Evolutionary conservation across 805 yeast species (phyloP), one percentile per base, ranked within the genome.

Genomic region (Lachancea kluyveri): DNA sequence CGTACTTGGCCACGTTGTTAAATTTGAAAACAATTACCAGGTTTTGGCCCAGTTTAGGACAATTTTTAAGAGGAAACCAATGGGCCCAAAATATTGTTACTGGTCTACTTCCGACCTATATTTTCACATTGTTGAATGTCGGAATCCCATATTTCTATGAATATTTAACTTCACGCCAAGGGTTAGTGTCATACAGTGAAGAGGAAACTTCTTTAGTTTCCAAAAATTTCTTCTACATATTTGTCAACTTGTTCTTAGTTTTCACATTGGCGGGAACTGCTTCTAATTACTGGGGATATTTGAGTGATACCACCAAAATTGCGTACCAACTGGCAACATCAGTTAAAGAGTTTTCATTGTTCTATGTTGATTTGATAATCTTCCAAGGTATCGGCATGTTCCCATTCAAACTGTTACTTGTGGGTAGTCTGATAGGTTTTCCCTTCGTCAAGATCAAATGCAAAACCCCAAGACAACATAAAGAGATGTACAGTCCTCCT

Each of bases 231-330:
- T 88, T 92, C 54, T 92, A 87, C 58, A 82, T 88, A 21, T 92
- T 92, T 61, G 94, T 90, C 42, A 90, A 90, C 57, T 68, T 92
- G 70, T 92, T 90, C 52, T 65, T 90, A 51, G 95, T 90, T 17
- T 92, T 92, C 63, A 90, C 97, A 1, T 71, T 88, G 48, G 94
- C 94, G 6, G 95, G 96, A 41, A 85, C 96, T 1, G 90, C 92
- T 1, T 77, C 92, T 5, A 76, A 77, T 44, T 75, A 76, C 42
- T 77, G 85, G 84, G 79, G 81, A 25, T 75, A 77, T 40, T 64
- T 88, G 31, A 82, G 85, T 52, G 97, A 92, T 50, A 86, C 96
- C 1, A 82, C 94, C 1, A 77, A 83, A 53, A 71, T 90, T 35
- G 97, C 97, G 0, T 75, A 77, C 42, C 87, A 83, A 46, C 63